Evolutionary conservation across 2,329 filamentous ascomycete species (phyloP), one percentile per base, ranked within the genome.

Genomic region (Biscogniauxia mediterranea): DNA sequence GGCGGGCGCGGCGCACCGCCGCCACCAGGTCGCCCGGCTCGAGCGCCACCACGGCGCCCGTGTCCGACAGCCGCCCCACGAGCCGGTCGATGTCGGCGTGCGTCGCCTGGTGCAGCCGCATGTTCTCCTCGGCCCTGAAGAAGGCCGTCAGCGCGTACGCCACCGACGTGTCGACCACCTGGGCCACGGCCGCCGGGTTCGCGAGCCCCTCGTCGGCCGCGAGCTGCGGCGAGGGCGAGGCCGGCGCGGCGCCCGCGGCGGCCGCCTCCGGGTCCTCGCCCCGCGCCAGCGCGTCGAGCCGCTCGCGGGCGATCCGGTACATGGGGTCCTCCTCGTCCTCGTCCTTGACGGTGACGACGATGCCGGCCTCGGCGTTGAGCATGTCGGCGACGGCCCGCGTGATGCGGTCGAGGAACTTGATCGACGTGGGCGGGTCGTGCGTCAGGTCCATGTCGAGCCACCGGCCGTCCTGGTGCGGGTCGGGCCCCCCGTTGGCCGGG

Each of bases 381-480:
- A 26, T 5, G 5, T 57, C 28, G 0, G 62, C 57, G 1, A 49
- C n/a, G 23, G 21, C 46, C 15, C 23, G 19, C 4, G n/a, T 49
- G 20, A 6, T 59, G 5, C 4, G 9, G 5, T 1, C 13, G 17
- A 1, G 2, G 28, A 17, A 50, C 21, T 17, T 21, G 13, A 51
- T 55, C 15, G 38, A 46, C 6, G 6, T 7, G 15, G 15, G 13
- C 38, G 38, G 2, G 55, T 26, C 32, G 5, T 15, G 1, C 7
- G 51, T 8, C 13, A 60, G 50, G 7, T 55, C 49, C 7, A 53
- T 13, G n/a, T 53, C 55, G 5, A 52, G 11, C 56, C 56, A 62
- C 5, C 62, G 62, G 2, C 61, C 64, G 1, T 15, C 1, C 13
- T 58, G 57, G 20, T 63, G 62, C 3, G 60, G 64, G 1, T 15